Base-by-base conservation (phyloP, 192 early-diverging fungal species). In the Coemansia sp. region DNA sequence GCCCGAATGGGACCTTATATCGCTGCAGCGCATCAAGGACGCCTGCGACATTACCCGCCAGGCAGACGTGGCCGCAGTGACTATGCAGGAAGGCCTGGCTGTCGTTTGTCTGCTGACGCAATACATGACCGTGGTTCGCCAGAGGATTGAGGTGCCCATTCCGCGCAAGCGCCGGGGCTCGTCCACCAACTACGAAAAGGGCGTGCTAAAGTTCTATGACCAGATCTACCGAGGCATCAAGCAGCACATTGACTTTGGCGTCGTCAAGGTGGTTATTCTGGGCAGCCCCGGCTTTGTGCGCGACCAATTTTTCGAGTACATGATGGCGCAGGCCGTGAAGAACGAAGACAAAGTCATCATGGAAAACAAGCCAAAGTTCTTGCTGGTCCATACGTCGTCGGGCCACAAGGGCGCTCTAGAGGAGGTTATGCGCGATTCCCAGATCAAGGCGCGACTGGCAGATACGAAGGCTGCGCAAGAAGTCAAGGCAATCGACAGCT, bases 351-450 rank as follows among this genome's bases (percentile, higher is more conserved):
- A 90, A 60, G 36, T 59, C 4, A 65, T 95, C 5, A 63, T 99
- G 36, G 90, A 91, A 30, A 94, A 94, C 77, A 80, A 83, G 55
- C 57, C 82, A 56, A 99, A 97, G 51, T 89, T 99, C 47, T 48
- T 97, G 25, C 73, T 86, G 15, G 88, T 97, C 5, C 92, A 97
- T 64, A 92, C 90, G 60, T 96, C 94, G 5, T 91, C 88, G 15
- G 97, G 94, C 2, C 94, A 97, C 76, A 97, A 96, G 63, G 91
- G 95, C 65, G 87, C 97, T n/a, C 62, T 99, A 7, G 81, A 85
- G 37, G 97, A 99, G 70, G 89, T 95, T 1, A 87, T 99, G 77
- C 84, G 87, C 46, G 93, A 97, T 46, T 85, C 85, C 22, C 60
- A 85, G 22, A 85, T 95, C 32, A 87, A 86, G 55, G 64, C 80